Base-by-base conservation (phyloP, 2,329 filamentous ascomycete species). In the Penicillium decumbens region DNA sequence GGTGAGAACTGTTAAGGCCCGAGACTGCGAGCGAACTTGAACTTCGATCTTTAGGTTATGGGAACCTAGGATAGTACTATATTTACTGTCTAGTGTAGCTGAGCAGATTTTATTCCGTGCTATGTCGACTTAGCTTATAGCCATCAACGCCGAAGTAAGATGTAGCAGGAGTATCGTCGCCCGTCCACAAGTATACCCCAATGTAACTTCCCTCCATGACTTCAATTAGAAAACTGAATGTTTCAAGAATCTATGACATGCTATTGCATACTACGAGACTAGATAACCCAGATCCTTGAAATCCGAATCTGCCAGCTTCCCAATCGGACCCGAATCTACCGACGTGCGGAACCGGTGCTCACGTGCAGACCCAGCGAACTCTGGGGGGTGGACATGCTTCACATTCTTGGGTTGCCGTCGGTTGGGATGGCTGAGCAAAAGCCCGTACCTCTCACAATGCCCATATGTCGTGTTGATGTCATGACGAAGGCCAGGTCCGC, bases 401-500 rank as follows among this genome's bases (percentile, higher is more conserved):
- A 32, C 46, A 35, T 18, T 38, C 32, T 38, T 29, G 32, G 7
- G 24, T 25, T 41, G 33, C 24, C 35, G 10, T 20, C 8, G 18
- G 15, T 20, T 10, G 9, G 33, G 15, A 20, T 37, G 28, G 28
- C 28, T 29, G 33, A 37, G 33, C 18, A 9, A 12, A 37, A 29
- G 32, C 15, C 39, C 18, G 35, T 23, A 35, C 25, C 41, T 42
- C 40, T 50, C 48, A 62, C 32, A 32, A 65, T 64, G 61, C 53
- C 44, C 49, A 52, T 46, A 30, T 49, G 41, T 24, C 59, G 30
- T 46, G 24, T 42, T 42, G 39, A 39, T 41, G 47, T 53, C 49
- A 45, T 53, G 50, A 53, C 38, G 38, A 59, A 55, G 47, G 44
- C 48, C 50, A 52, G 50, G 51, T 44, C 51, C 58, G 53, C 50